These are phyloP conservation scores for Arachnomyces sp. DNA, from an alignment of 2,329 filamentous ascomycete species.

Conservation along the genomic window DNA sequence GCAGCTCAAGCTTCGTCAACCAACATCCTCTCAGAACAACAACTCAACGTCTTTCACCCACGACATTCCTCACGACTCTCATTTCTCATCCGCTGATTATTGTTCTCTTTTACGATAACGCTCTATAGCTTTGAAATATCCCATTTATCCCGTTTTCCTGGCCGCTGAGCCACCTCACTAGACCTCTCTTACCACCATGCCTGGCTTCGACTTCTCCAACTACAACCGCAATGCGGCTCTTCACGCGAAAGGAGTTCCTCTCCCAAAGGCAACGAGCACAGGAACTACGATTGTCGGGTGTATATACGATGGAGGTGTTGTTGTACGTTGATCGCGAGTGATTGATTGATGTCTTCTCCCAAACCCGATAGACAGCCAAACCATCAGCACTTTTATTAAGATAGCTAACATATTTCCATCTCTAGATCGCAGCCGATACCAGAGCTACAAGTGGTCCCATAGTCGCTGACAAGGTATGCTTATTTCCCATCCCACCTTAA, in stretches of 20 bases:
- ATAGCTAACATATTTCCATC: constrained; percentile 15
- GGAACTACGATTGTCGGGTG: constrained; percentile 98
- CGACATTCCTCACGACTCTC: not conserved
- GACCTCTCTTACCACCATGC: constrained; percentile 56
- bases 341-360: not conserved
- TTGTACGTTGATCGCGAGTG: constrained; percentile 50
- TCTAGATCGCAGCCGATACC: constrained; percentile 90
- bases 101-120: no score
- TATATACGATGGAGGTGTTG: constrained; percentile 91
- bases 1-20: not conserved
- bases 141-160: not conserved
- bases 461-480: constrained; percentile 86
- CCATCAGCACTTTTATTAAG: constrained; percentile 3
- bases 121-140: no score
- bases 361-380: not conserved
- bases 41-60: not conserved
- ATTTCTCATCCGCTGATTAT: not conserved
- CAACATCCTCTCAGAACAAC: no score
- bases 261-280: constrained; percentile 96
- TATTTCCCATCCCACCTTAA: not conserved
- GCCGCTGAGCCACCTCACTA: constrained; percentile 1
- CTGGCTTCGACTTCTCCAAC: constrained; percentile 98
- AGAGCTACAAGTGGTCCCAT: constrained; percentile 95
- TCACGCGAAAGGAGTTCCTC: constrained; percentile 84
- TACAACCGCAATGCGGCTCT: constrained; percentile 98